Percentiles rank a stretch among this genome's conserved stretches.
Evolutionary conservation across 2,329 filamentous ascomycete species (phyloP).

Genomic region (Ramularia collo-cygni): DNA sequence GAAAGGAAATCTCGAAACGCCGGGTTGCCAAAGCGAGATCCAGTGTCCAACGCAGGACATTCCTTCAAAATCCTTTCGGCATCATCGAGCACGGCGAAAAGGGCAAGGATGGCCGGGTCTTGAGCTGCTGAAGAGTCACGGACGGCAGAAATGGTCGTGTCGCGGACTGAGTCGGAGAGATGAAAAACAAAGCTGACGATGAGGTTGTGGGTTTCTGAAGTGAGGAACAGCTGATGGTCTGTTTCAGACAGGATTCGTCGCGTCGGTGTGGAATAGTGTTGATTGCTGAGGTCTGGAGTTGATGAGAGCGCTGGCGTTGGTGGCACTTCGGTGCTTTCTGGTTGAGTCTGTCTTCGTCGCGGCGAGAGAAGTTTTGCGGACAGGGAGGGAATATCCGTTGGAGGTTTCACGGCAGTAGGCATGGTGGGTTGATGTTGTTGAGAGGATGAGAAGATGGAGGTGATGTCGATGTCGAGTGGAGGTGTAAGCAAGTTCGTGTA

Average conservation of each 20-base stretch:
- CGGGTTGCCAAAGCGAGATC: slow-evolving; percentile 91
- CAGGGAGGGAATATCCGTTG: slow-evolving; percentile 37
- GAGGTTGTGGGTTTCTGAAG: slow-evolving; percentile 67
- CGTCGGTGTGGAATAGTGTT: slow-evolving; percentile 57
- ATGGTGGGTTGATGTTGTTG: slow-evolving; percentile 2
- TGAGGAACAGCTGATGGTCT: slow-evolving; percentile 76
- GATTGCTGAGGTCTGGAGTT: slow-evolving; percentile 52
- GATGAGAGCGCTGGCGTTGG: slow-evolving; percentile 66
- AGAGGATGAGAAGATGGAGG: no score
- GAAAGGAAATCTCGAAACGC: slow-evolving; percentile 79
- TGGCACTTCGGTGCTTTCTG: slow-evolving; percentile 45
- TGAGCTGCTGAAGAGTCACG: slow-evolving; percentile 46
- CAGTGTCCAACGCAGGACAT: slow-evolving; percentile 78
- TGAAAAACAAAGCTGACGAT: slow-evolving; percentile 80
- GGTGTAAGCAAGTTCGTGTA: no score
- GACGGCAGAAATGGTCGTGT: slow-evolving; percentile 58
- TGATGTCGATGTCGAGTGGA: no score
- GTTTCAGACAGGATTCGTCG: slow-evolving; percentile 72
- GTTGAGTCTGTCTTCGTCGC: slow-evolving; percentile 44
- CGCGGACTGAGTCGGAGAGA: slow-evolving; percentile 72
- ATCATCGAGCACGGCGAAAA: slow-evolving; percentile 64
- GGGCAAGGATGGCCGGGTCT: slow-evolving; percentile 54
- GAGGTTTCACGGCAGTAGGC: slow-evolving; percentile 12
- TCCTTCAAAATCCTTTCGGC: slow-evolving; percentile 59
- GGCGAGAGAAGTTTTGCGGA: slow-evolving; percentile 59